Conservation (phyloP, 768 basidiomycete species). For the Amanita pallidorosea region DNA sequence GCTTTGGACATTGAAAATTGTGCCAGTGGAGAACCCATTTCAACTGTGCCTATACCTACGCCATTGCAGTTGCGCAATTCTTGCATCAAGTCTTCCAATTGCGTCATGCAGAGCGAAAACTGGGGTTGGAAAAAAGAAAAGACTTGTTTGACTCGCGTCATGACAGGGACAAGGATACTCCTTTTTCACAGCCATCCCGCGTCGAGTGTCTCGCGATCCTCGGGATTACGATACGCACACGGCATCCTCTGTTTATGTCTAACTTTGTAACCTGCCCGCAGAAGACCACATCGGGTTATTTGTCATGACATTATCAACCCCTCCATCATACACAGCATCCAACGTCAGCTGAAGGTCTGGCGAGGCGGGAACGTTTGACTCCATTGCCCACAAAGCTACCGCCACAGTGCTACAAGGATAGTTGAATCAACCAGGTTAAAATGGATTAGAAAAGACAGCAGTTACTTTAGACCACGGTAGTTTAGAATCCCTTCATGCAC, state of each 20-base stretch:
- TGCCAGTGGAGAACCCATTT: too few relatives aligned
- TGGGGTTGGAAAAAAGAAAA: too few relatives aligned
- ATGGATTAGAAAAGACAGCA: conserved; percentile 1
- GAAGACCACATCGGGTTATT: conserved; percentile 54
- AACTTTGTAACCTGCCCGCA: conserved; percentile 20
- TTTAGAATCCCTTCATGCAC: conserved; percentile 75
- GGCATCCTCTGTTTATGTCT: background rate
- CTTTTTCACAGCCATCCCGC: too few relatives aligned
- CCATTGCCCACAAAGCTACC: conserved; percentile 64
- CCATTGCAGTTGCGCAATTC: too few relatives aligned
- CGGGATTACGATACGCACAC: background rate
- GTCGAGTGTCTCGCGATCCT: background rate
- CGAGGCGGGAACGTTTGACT: conserved; percentile 28
- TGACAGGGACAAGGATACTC: background rate
- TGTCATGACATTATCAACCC: conserved; percentile 42
- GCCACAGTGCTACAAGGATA: conserved; percentile 34
- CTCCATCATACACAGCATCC: conserved; percentile 53
- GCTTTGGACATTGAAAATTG: too few relatives aligned
- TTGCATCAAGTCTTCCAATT: too few relatives aligned
- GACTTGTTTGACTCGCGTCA: background rate
- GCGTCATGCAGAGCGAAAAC: too few relatives aligned
- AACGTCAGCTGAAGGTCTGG: conserved; percentile 45
- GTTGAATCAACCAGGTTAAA: background rate
- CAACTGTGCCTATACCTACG: too few relatives aligned
- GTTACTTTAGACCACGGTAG: conserved; percentile 63